Base-by-base conservation (phyloP, 2,329 filamentous ascomycete genomes). In the Paramyrothecium sp. region DNA sequence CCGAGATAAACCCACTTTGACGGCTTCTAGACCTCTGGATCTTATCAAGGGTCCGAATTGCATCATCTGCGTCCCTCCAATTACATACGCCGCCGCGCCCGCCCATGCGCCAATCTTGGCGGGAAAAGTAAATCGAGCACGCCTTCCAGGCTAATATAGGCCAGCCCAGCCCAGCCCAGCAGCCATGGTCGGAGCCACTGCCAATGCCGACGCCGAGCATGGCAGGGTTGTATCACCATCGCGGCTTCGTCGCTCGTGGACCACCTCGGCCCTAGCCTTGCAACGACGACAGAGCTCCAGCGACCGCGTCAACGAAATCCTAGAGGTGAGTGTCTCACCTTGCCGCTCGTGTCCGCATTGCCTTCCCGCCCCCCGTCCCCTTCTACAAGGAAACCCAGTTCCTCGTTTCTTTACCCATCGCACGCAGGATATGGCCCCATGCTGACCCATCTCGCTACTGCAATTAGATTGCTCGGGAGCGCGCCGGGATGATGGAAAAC, bases 391-490 rank as follows among this genome's bases (percentile, higher is more conserved):
- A 30, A 4, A 10, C 26, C 26, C 5, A 30, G 26, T 30, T 48
- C 5, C 46, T n/a, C 44, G 17, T n/a, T n/a, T 10, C n/a, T 21
- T 10, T 11, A 48, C 46, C 46, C 44, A n/a, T 19, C 7, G 10
- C 44, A 10, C 46, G 17, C 17, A 12, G 47, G 47, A 13, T 4
- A 12, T 19, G 20, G 20, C 47, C 47, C 47, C 47, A 22, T 20
- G 20, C 47, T 21, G 47, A 50, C 47, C 23, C 47, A 19, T 20
- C 19, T 19, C 21, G 47, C 13, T 50, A 7, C 20, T 23, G 13
- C n/a, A 7, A 16, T 3, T 56, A 80, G 78, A 73, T 65, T 60
- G 78, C 73, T 46, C 73, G 74, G 64, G 70, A 73, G 63, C 77
- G 78, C 54, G 77, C 76, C 63, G 68, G 75, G 62, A 71, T 66